Conservation (phyloP, 2,329 filamentous ascomycete genomes). For the Cladosporium velox region DNA sequence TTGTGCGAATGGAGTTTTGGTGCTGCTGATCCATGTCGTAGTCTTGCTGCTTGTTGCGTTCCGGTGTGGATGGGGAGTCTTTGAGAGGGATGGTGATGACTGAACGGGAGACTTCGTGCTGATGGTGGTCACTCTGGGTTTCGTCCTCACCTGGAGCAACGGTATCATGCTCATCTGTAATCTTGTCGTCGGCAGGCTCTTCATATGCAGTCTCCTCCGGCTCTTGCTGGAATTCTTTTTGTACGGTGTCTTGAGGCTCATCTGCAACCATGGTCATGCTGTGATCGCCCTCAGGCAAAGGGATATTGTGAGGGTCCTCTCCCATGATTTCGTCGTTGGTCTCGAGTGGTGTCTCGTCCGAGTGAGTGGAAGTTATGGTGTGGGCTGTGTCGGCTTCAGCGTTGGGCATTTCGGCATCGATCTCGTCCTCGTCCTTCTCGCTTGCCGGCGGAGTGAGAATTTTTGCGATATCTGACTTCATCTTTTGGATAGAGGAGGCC, state of each 20-base stretch:
- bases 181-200: neutral
- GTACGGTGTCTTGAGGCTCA: neutral
- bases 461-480: slow-evolving; percentile 49
- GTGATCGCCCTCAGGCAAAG: slow-evolving; percentile 25
- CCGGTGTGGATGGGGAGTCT: slow-evolving; percentile 28
- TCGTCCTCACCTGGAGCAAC: neutral
- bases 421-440: slow-evolving; percentile 54
- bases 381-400: neutral
- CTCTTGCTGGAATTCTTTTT: neutral
- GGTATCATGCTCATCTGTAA: neutral
- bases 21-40: slow-evolving; percentile 26
- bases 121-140: slow-evolving; percentile 45
- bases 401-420: slow-evolving; percentile 4
- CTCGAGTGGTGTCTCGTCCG: neutral
- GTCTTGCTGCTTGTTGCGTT: slow-evolving; percentile 29
- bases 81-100: slow-evolving; percentile 16
- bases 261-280: slow-evolving; percentile 30
- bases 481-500: slow-evolving; percentile 30
- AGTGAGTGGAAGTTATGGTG: neutral
- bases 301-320: slow-evolving; percentile 25
- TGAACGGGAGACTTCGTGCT: slow-evolving; percentile 33
- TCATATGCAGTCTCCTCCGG: neutral
- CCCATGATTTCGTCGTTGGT: slow-evolving; percentile 17
- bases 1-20: slow-evolving; percentile 40
- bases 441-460: slow-evolving; percentile 65